Conservation (phyloP, 805 yeast genomes). For the Torulaspora gathmanii region DNA sequence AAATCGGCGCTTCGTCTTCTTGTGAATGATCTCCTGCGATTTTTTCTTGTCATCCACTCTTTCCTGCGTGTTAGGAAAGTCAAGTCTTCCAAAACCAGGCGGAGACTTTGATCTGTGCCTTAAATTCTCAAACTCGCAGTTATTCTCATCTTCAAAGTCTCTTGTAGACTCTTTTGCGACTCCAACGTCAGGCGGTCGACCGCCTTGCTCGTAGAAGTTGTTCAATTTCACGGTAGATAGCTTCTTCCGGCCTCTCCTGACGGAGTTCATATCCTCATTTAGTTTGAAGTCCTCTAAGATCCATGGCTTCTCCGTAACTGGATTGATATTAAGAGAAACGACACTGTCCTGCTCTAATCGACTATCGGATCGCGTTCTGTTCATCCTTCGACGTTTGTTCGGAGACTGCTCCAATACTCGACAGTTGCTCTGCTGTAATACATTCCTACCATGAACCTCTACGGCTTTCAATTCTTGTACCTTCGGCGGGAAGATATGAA, state of each 20-base stretch:
- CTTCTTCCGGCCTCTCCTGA: conserved; percentile 15
- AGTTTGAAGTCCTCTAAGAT: conserved; percentile 34
- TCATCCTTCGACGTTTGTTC: neutral
- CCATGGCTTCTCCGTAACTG: conserved; percentile 31
- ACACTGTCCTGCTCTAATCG: neutral
- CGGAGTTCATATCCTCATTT: conserved; percentile 17
- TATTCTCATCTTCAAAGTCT: conserved; percentile 21
- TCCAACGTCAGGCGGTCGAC: conserved; percentile 13
- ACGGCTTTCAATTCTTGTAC: neutral
- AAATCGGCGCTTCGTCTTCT: conserved; percentile 43
- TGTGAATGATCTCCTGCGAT: conserved; percentile 34
- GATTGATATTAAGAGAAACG: conserved; percentile 25
- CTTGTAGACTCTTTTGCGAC: neutral
- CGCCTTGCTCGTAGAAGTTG: conserved; percentile 22
- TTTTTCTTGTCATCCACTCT: conserved; percentile 36
- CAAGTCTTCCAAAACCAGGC: conserved; percentile 56
- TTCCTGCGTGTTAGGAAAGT: conserved; percentile 57
- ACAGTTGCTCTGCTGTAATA: conserved; percentile 1
- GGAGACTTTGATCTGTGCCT: conserved; percentile 44
- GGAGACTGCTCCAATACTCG: neutral
- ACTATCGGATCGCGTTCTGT: conserved; percentile 3
- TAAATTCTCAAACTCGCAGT: conserved; percentile 26
- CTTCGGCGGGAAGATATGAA: neutral
- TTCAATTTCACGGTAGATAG: conserved; percentile 12
- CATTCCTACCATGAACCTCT: neutral